Conservation (phyloP, 2,329 filamentous ascomycete species). For the Fusarium euwallaceae region DNA sequence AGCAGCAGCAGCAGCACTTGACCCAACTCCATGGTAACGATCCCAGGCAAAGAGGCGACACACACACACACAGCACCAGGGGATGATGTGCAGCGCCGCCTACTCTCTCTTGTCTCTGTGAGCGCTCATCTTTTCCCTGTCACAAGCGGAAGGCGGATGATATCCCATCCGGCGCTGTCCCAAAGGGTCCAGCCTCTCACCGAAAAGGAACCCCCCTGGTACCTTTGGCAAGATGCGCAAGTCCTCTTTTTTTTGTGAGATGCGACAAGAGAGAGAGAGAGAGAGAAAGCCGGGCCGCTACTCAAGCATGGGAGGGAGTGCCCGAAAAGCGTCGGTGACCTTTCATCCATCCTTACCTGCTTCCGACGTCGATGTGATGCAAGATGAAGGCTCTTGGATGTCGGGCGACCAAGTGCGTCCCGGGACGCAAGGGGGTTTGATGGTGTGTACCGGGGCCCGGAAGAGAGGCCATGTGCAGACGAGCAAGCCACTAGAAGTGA, state of each 20-base stretch:
- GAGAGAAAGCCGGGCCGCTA: slow-evolving; percentile 13
- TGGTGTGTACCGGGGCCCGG: slow-evolving; percentile 1
- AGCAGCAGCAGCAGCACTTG: not conserved
- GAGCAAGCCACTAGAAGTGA: slow-evolving; percentile 7
- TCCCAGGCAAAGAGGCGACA: slow-evolving; percentile 1
- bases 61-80: slow-evolving; percentile 13
- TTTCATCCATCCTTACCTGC: slow-evolving; percentile 3
- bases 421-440: slow-evolving; percentile 38
- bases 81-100: slow-evolving; percentile 1
- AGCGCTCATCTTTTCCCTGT: slow-evolving; percentile 17
- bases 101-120: not conserved
- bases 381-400: slow-evolving; percentile 33
- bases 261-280: slow-evolving; percentile 30
- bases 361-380: slow-evolving; percentile 35
- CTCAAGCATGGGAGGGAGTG: slow-evolving; percentile 32
- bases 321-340: slow-evolving; percentile 38
- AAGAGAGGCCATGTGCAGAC: slow-evolving; percentile 19
- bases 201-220: slow-evolving; percentile 4
- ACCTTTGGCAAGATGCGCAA: slow-evolving; percentile 22
- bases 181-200: slow-evolving; percentile 20
- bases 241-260: slow-evolving; percentile 42
- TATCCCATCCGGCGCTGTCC: slow-evolving; percentile 26
- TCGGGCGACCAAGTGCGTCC: slow-evolving; percentile 13
- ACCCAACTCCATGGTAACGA: slow-evolving; percentile 10
- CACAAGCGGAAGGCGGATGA: slow-evolving; percentile 26